Evolutionary conservation across 1,284 basidiomycete genomes (phyloP), one percentile per base, ranked within the genome.

Genomic region (Ceratobasidium sp.): DNA sequence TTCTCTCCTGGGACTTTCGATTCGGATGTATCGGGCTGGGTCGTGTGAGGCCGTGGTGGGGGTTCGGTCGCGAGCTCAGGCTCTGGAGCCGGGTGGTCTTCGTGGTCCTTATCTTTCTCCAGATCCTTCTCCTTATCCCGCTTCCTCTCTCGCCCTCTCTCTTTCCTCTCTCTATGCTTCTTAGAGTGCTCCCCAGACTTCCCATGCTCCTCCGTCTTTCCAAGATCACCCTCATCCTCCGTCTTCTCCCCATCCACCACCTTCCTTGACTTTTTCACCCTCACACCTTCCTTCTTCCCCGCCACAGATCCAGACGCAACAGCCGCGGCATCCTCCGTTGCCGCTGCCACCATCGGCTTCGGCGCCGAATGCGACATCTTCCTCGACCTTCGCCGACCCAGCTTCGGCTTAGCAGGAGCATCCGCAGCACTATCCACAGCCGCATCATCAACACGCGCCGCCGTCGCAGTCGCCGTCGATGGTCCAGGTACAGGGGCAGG

Each of bases 351-450:
- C 41, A 45, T 41, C 5, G 57, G 47, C 31, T 73, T 73, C 45
- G 59, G 54, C 47, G 69, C 69, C 15, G 69, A 73, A 62, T 73
- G 69, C 6, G 69, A 73, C 47, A 73, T 36, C 57, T 73, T 73
- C 45, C 69, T 47, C 19, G 69, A 73, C 57, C 69, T n/a, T n/a
- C 69, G 69, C 19, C 69, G 69, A 19, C 24, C 22, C 29, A 73
- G 57, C 48, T 73, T 73, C 57, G 14, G 48, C 48, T 65, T 33
- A 2, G 6, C 6, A 4, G 48, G 4, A 7, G 48, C 22, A 48
- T 33, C 69, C 6, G 69, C 57, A 9, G 65, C 15, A 27, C 48
- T 54, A 22, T 56, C 51, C 11, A 29, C 48, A 15, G 48, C 48
- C 44, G 41, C 57, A 11, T 73, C 57, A 22, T 73, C 36, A 41